phyloP scores from a whole-genome alignment of 257 asterid species.

The Schizonepeta tenuifolia region DNA sequence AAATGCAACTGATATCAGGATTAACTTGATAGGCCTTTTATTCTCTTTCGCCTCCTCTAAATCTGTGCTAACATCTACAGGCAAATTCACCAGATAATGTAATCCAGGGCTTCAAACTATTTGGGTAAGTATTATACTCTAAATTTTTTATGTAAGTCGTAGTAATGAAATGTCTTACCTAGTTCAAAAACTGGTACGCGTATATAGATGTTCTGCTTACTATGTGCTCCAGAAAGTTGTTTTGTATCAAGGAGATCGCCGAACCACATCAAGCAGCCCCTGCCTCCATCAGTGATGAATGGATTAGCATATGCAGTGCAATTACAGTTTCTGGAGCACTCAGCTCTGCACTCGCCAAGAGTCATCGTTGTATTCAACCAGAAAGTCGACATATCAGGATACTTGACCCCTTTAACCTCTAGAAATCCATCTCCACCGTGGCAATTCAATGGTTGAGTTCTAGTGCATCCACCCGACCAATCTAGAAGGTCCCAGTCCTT shows the following conservation, averaged over 20 bases:
- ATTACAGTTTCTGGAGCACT: slow-evolving; percentile 37
- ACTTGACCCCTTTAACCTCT: slow-evolving; percentile 27
- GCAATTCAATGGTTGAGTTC: slow-evolving; percentile 33
- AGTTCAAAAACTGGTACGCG: slow-evolving; percentile 29
- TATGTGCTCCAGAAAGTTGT: slow-evolving; percentile 13
- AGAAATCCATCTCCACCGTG: slow-evolving; percentile 25
- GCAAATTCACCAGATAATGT: neutral
- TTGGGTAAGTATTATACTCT: no score
- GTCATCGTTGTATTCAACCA: slow-evolving; percentile 29
- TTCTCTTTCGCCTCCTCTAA: slow-evolving; percentile 4
- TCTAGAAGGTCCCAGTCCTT: slow-evolving; percentile 28
- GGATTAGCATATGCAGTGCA: slow-evolving; percentile 46
- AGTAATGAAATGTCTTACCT: neutral
- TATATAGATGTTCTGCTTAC: slow-evolving; percentile 23
- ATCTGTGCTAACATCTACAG: slow-evolving; percentile 18
- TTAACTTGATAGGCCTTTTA: slow-evolving; percentile 8
- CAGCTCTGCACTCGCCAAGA: slow-evolving; percentile 34
- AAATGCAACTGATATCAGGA: slow-evolving; percentile 23
- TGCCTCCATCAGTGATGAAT: slow-evolving; percentile 28
- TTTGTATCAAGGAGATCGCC: slow-evolving; percentile 36
- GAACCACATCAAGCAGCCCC: slow-evolving; percentile 40
- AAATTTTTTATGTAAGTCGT: no score
- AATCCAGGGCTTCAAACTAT: no score
- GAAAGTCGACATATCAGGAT: slow-evolving; percentile 26
- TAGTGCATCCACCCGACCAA: slow-evolving; percentile 38